phyloP scores from a whole-genome alignment of 2,329 filamentous ascomycete genomes.

The Metarhizium robertsii region DNA sequence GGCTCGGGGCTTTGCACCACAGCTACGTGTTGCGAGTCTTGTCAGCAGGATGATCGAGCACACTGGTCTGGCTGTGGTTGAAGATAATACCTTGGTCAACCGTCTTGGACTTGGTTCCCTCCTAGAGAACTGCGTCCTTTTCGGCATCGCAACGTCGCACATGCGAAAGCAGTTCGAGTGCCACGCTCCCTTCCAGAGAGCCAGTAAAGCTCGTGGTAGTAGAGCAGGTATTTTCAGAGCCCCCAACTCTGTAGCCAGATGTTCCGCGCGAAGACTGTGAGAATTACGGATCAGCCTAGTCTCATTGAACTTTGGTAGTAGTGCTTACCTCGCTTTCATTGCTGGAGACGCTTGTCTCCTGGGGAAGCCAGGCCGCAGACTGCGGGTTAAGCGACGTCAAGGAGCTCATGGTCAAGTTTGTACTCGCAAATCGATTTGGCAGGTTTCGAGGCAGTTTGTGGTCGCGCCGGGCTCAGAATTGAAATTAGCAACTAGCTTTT shows the following conservation, averaged over 20 bases:
- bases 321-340: conserved; percentile 5
- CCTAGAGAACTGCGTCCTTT: conserved; percentile 5
- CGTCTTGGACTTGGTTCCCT: conserved; percentile 4
- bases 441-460: not conserved
- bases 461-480: not conserved
- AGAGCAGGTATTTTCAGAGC: conserved; percentile 2
- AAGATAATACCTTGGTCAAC: not conserved
- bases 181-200: not conserved
- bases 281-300: not conserved
- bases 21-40: not conserved
- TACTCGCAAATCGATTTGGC: not conserved
- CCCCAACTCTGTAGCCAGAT: not conserved
- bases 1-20: not conserved
- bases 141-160: conserved; percentile 2
- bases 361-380: conserved; percentile 3
- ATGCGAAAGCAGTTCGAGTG: conserved; percentile 3
- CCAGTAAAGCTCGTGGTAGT: conserved; percentile 2
- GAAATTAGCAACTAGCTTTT: not conserved
- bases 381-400: conserved; percentile 1
- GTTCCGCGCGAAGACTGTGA: not conserved
- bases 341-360: not conserved
- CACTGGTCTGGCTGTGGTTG: not conserved
- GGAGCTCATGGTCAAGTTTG: not conserved
- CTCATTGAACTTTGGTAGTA: not conserved
- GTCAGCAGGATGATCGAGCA: not conserved